Evolutionary conservation across 805 yeast genomes (phyloP), one percentile per base, ranked within the genome.

Genomic region (Brettanomyces bruxellensis): DNA sequence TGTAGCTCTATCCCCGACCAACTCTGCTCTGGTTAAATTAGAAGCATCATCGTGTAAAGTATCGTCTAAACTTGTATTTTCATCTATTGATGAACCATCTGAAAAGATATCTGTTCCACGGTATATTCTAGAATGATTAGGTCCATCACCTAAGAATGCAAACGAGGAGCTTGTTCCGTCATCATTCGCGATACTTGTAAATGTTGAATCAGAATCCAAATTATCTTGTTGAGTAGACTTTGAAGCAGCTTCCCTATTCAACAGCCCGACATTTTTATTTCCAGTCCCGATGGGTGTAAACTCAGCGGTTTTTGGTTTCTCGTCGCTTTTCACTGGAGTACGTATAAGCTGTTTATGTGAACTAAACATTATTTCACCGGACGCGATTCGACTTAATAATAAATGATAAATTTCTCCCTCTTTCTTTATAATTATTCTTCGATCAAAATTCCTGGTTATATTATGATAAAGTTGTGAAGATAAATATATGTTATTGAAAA

Each of bases 261-360:
- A 47, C 49, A 47, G 47, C 9, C 56, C 49, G 14, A 43, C 39
- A 32, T 49, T 43, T 43, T 47, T 47, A 46, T 46, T 45, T 5
- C 48, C 38, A 1, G 52, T 59, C 3, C 75, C 75, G 41, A 71
- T 66, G 0, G 76, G 76, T 2, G 74, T 70, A 48, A 71, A 71
- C 49, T 69, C 72, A 24, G 64, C 52, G 4, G 52, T 55, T 23
- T 53, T 47, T 34, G 57, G 56, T 18, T 28, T 28, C 14, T 51
- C 49, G 18, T 47, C 49, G 39, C 51, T 47, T 25, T 53, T 55
- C 24, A 44, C 44, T 25, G 70, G 67, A 8, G 67, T 60, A 28
- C 59, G 54, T 41, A 62, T 51, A 5, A 62, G 55, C 14, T 62
- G 60, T 43, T 59, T 56, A 18, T 55, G 52, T 11, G 60, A 53